Evolutionary conservation across 2,329 filamentous ascomycete genomes (phyloP).

Genomic region (Monosporascus sp.): DNA sequence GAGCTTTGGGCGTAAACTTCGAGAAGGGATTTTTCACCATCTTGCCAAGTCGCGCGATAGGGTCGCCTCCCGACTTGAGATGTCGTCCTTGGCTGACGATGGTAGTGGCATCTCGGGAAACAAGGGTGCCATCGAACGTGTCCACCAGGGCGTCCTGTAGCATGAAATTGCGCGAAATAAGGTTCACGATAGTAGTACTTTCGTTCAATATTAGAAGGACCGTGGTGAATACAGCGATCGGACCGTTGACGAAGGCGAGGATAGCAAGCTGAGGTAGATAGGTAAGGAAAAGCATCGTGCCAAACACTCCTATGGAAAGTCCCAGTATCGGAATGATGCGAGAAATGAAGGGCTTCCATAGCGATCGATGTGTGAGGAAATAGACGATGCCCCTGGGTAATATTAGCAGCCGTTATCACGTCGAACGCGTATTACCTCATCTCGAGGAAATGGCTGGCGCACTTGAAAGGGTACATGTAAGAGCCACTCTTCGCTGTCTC

Average conservation of each 20-base stretch:
- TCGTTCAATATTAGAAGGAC: conserved; percentile 62
- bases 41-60: conserved; percentile 52
- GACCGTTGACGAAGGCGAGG: conserved; percentile 79
- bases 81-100: conserved; percentile 73
- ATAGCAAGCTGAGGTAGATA: conserved; percentile 81
- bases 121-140: conserved; percentile 74
- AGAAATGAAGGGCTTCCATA: conserved; percentile 55
- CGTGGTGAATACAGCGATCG: conserved; percentile 68
- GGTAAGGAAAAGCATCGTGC: conserved; percentile 80
- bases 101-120: conserved; percentile 43
- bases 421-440: not conserved
- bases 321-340: conserved; percentile 56
- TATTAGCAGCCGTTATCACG: not conserved
- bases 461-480: conserved; percentile 81
- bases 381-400: conserved; percentile 48
- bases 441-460: conserved; percentile 2
- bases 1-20: conserved; percentile 51
- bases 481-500: conserved; percentile 71
- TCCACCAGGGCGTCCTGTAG: conserved; percentile 79
- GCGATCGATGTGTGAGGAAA: conserved; percentile 46
- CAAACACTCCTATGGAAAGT: conserved; percentile 67
- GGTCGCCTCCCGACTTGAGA: conserved; percentile 56
- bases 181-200: conserved; percentile 52
- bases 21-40: conserved; percentile 53
- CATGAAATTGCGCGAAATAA: conserved; percentile 62